Conservation (phyloP, 1,139 yeast species). For the Dujonia santamariae region DNA sequence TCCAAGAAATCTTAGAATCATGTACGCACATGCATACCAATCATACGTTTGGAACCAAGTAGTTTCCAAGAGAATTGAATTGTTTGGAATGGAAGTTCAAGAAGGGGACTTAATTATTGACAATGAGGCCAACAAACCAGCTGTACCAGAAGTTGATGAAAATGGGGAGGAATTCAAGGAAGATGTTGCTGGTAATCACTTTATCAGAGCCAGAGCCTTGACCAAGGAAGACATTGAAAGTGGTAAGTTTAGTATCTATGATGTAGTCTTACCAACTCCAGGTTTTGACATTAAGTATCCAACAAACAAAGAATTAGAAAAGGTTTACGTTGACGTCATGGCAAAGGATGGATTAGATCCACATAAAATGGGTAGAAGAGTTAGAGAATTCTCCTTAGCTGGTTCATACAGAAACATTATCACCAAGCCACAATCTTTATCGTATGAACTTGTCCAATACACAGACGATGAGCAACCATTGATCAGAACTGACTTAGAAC, state of each 20-base stretch:
- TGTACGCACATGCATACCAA: slow-evolving; percentile 98
- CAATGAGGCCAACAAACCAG: slow-evolving; percentile 22
- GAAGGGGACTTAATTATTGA: slow-evolving; percentile 81
- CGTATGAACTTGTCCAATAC: slow-evolving; percentile 64
- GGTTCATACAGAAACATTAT: slow-evolving; percentile 86
- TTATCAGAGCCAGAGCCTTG: slow-evolving; percentile 63
- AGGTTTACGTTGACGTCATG: slow-evolving; percentile 74
- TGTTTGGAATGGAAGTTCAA: slow-evolving; percentile 67
- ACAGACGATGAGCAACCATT: slow-evolving; percentile 62
- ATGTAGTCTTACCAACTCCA: slow-evolving; percentile 90
- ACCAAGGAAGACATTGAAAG: slow-evolving; percentile 68
- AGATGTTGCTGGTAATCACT: slow-evolving; percentile 55
- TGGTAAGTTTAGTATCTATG: slow-evolving; percentile 66
- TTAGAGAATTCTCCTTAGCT: slow-evolving; percentile 84
- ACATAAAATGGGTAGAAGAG: slow-evolving; percentile 74
- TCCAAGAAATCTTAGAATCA: slow-evolving; percentile 86
- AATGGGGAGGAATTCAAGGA: slow-evolving; percentile 58
- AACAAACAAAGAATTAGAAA: slow-evolving; percentile 53
- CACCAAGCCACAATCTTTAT: slow-evolving; percentile 61
- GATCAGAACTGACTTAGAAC: slow-evolving; percentile 78
- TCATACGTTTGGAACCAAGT: slow-evolving; percentile 92
- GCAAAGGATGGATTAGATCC: slow-evolving; percentile 81
- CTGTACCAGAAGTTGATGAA: slow-evolving; percentile 20
- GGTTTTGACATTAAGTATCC: slow-evolving; percentile 91
- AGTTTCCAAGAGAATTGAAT: slow-evolving; percentile 71